Conservation (phyloP, 1,284 basidiomycete genomes). For the Rhodotorula sp. region DNA sequence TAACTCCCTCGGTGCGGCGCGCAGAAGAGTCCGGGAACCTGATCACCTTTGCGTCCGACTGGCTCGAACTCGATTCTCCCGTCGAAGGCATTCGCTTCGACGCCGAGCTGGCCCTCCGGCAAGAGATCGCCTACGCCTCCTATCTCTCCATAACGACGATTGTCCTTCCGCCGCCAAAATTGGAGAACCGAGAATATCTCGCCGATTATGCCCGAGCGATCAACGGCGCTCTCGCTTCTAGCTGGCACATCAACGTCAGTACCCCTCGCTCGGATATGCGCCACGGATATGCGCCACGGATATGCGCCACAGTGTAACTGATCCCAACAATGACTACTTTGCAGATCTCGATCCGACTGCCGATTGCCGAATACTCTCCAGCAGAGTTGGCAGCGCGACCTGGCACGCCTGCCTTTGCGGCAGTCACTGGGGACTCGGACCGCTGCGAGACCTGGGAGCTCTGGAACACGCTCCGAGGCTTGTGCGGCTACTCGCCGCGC, state of each 20-base stretch:
- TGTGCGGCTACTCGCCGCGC: slow-evolving; percentile 82
- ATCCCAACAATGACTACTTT: not conserved
- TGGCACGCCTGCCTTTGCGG: slow-evolving; percentile 32
- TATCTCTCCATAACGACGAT: slow-evolving; percentile 83
- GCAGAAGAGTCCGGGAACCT: slow-evolving; percentile 79
- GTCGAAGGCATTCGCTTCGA: slow-evolving; percentile 96
- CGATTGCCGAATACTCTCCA: slow-evolving; percentile 65
- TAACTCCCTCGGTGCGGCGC: not conserved
- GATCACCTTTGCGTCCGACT: slow-evolving; percentile 78
- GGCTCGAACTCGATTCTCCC: slow-evolving; percentile 89
- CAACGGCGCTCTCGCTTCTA: slow-evolving; percentile 68
- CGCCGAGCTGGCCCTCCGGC: slow-evolving; percentile 87
- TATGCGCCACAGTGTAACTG: not conserved
- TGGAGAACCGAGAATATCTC: slow-evolving; percentile 68
- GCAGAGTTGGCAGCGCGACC: slow-evolving; percentile 37
- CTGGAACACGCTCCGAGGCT: slow-evolving; percentile 88
- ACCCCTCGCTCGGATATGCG: slow-evolving; percentile 12
- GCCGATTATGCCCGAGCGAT: slow-evolving; percentile 91
- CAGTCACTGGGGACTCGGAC: slow-evolving; percentile 55
- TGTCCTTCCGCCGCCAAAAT: slow-evolving; percentile 81
- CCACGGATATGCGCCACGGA: no score
- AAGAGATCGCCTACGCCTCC: slow-evolving; percentile 88
- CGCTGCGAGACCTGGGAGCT: slow-evolving; percentile 91
- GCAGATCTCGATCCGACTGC: slow-evolving; percentile 64
- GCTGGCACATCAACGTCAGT: slow-evolving; percentile 42